phyloP scores from a whole-genome alignment of 2,329 filamentous ascomycete genomes.

The Plectosphaerella cucumerina region DNA sequence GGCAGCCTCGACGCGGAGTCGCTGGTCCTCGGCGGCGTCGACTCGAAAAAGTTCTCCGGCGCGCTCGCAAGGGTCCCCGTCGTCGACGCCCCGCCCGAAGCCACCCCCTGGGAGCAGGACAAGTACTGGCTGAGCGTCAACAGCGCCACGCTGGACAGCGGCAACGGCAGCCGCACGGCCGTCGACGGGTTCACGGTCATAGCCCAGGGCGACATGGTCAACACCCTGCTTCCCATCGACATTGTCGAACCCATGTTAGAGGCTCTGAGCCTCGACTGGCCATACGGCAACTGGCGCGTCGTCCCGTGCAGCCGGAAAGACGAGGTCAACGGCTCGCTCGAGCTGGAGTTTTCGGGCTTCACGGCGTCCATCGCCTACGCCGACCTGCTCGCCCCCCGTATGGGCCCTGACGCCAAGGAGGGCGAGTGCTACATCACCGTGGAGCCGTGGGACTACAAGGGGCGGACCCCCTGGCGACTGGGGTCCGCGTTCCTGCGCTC shows the following conservation, averaged over 20 bases:
- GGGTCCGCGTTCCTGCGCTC: conserved; percentile 32
- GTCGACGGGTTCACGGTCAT: neutral
- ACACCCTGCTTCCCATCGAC: neutral
- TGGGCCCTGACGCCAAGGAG: neutral
- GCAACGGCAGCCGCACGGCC: neutral
- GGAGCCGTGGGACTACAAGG: neutral
- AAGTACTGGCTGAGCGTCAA: neutral
- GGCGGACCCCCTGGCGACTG: neutral
- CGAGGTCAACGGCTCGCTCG: neutral
- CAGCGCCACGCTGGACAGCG: neutral
- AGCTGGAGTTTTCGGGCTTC: neutral
- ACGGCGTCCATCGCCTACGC: neutral
- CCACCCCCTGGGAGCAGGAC: neutral
- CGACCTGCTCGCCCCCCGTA: neutral
- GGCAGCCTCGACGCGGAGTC: neutral
- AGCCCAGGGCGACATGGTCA: neutral
- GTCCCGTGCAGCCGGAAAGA: neutral
- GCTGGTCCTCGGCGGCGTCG: conserved; percentile 51
- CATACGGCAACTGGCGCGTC: neutral
- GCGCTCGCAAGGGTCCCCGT: conserved; percentile 52
- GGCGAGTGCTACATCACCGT: neutral
- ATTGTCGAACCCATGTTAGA: neutral
- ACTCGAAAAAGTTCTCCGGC: conserved; percentile 51
- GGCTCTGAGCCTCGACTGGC: neutral
- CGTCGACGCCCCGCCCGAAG: conserved; percentile 31